phyloP scores from a whole-genome alignment of 345 rosid species.

The Turnera subulata region DNA sequence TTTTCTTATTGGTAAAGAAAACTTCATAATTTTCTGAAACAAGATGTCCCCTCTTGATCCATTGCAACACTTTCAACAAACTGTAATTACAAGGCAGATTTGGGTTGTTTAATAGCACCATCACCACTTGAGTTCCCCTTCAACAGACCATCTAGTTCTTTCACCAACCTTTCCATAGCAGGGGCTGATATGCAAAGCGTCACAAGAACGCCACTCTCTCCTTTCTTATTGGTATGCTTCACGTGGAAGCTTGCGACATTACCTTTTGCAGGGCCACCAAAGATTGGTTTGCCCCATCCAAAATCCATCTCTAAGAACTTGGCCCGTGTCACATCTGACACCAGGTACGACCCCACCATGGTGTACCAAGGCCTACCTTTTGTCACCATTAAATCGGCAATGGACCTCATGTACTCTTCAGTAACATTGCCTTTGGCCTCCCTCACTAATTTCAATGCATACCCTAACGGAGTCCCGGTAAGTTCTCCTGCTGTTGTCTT shows the following conservation, averaged over 20 bases:
- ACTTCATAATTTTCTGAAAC: too few species aligned
- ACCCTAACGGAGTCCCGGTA: conserved; percentile 7
- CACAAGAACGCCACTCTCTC: conserved; percentile 15
- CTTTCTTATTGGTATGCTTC: conserved; percentile 2
- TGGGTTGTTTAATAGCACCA: too few species aligned
- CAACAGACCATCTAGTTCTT: conserved; percentile 10
- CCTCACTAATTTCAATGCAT: conserved; percentile 18
- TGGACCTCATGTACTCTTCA: conserved; percentile 22
- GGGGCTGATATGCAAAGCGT: conserved; percentile 10
- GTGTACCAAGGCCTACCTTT: conserved; percentile 14
- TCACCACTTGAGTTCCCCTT: neutral
- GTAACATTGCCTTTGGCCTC: conserved; percentile 17
- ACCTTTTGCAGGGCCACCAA: conserved; percentile 12
- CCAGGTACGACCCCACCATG: conserved; percentile 9
- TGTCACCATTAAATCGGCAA: conserved; percentile 17
- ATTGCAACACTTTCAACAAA: too few species aligned
- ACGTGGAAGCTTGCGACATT: conserved; percentile 6
- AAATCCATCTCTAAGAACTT: conserved; percentile 18
- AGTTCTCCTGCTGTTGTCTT: conserved; percentile 22
- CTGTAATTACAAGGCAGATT: neutral
- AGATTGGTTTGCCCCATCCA: conserved; percentile 22
- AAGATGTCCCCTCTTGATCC: too few species aligned
- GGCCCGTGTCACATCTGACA: conserved; percentile 6
- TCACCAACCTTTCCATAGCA: conserved; percentile 20
- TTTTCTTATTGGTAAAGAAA: too few species aligned